Evolutionary conservation across 768 basidiomycete species (phyloP).

Genomic region (Cubamyces lactineus): DNA sequence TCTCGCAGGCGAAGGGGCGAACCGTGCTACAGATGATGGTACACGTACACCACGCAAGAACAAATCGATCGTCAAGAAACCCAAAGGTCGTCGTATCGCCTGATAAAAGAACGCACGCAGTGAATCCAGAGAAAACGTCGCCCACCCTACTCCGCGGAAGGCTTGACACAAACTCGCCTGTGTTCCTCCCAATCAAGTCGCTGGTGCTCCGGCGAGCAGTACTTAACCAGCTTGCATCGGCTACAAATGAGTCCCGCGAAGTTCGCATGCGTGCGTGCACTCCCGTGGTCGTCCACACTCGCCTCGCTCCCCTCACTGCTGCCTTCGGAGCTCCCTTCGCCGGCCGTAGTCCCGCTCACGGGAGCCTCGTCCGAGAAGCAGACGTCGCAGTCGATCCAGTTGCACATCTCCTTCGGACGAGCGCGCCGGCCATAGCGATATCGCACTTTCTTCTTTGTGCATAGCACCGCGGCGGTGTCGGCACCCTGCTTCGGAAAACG

Average conservation of each 20-base stretch:
- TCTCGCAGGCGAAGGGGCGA: not conserved
- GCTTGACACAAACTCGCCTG: conserved; percentile 63
- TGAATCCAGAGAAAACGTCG: not conserved
- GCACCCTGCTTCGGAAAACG: conserved; percentile 71
- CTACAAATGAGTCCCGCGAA: conserved; percentile 65
- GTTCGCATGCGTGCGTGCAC: conserved; percentile 5
- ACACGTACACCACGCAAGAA: conserved; percentile 4
- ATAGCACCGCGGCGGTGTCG: conserved; percentile 62
- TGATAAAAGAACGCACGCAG: conserved; percentile 10
- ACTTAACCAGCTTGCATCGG: conserved; percentile 78
- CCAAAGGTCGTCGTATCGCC: no score
- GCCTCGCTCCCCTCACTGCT: conserved; percentile 47
- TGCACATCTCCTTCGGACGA: conserved; percentile 70
- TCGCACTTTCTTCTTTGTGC: conserved; percentile 56
- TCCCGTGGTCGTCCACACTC: conserved; percentile 28
- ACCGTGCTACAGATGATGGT: not conserved
- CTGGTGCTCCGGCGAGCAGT: conserved; percentile 77
- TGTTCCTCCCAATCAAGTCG: conserved; percentile 81
- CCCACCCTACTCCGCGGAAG: conserved; percentile 23
- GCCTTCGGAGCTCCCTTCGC: conserved; percentile 43
- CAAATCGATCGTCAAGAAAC: not conserved
- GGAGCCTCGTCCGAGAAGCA: conserved; percentile 53
- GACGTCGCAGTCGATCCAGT: conserved; percentile 77
- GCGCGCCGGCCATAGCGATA: conserved; percentile 43
- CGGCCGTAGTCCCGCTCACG: conserved; percentile 9